Evolutionary conservation across 179 eudicot species (phyloP), one percentile per base, ranked within the genome.

Genomic region (Sideroxylon spinosum): DNA sequence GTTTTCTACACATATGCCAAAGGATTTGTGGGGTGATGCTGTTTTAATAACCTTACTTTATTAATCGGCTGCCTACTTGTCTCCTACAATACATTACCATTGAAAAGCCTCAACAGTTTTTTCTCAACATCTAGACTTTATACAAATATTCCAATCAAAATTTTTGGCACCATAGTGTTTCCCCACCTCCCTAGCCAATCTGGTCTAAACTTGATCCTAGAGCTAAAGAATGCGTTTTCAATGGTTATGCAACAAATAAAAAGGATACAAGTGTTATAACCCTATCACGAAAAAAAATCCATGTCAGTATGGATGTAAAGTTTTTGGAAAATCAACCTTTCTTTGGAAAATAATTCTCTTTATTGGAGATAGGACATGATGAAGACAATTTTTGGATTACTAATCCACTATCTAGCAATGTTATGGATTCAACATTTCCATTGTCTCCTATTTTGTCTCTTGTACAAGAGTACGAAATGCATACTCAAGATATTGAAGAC

Each of bases 331-430:
- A 37, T 13, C 22, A 37, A 68, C 12, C 52, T 69, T 13, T 37
- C 1, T 37, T 37, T 3, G 44, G 44, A 37, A 37, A 37, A 37
- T n/a, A 37, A 37, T 37, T 37, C 44, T 46, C 73, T 69, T 69
- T 20, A 69, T 16, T 17, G 73, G 56, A 69, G 56, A 17, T 9
- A 0, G 17, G n/a, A 10, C 10, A 1, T 20, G 29, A 20, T 5
- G 53, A 69, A 69, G 69, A 65, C 6, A 65, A 65, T 28, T 28
- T 65, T 65, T 65, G n/a, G 69, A 13, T 37, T 37, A 37, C 44
- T 37, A 3, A 37, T 37, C 5, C 44, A 37, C 44, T 37, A 37
- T 6, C 44, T 37, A 37, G 44, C 44, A 37, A 0, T 37, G 4
- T 37, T 37, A 37, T 37, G 44, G 44, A 37, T 1, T 3, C 44